These are phyloP conservation scores for Xenoacremonium recifei DNA, from an alignment of 2,329 filamentous ascomycete genomes.

Conservation along the genomic window DNA sequence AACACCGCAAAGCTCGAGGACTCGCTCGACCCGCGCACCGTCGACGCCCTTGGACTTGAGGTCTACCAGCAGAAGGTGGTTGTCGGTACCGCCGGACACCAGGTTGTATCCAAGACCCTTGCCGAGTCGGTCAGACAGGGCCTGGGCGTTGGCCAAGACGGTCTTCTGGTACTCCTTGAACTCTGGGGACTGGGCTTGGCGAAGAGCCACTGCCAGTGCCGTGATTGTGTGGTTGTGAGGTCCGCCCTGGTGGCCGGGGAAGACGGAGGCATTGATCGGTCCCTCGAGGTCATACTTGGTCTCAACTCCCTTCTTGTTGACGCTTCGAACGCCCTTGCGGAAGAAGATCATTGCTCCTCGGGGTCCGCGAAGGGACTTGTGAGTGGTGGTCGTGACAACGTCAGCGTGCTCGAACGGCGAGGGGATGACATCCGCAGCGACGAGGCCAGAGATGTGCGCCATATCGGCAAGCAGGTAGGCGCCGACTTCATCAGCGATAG, in stretches of 20 bases:
- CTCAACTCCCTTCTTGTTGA: conserved; percentile 79
- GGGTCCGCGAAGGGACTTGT: conserved; percentile 92
- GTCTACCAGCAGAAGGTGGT: conserved; percentile 89
- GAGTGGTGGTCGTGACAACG: conserved; percentile 95
- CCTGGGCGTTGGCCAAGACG: conserved; percentile 83
- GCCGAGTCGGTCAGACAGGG: conserved; percentile 67
- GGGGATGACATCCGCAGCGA: conserved; percentile 85
- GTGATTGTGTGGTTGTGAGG: conserved; percentile 99
- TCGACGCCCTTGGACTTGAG: conserved; percentile 84
- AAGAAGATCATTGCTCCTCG: conserved; percentile 98
- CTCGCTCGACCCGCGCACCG: conserved; percentile 80
- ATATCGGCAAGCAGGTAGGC: conserved; percentile 92
- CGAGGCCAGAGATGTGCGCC: conserved; percentile 90
- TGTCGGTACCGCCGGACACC: conserved; percentile 89
- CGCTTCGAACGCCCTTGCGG: conserved; percentile 80
- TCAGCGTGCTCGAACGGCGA: conserved; percentile 85
- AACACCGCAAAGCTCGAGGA: conserved; percentile 85
- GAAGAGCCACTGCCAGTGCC: conserved; percentile 84
- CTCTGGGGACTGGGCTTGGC: conserved; percentile 82
- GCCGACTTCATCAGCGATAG: conserved; percentile 82
- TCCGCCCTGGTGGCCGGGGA: conserved; percentile 94
- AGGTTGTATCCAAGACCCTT: conserved; percentile 76
- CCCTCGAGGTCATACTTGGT: conserved; percentile 79
- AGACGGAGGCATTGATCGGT: conserved; percentile 91
- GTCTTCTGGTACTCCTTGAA: conserved; percentile 88